Evolutionary conservation across 495 filamentous ascomycete genomes (phyloP).

Genomic region (Penicillium desertorum): DNA sequence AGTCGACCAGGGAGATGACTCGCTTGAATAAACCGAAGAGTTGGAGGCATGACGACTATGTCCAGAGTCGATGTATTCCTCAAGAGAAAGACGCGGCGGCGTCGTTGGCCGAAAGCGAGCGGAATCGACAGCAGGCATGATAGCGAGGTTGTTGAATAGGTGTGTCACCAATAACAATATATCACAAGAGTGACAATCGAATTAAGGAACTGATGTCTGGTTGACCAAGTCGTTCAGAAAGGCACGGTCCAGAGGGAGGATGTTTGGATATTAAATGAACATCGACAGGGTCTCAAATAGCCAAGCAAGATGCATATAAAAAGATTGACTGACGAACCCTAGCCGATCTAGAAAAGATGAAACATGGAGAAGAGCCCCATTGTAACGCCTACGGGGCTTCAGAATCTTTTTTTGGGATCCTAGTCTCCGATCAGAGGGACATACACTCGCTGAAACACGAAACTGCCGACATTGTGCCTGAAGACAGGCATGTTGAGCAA

Average conservation of each 20-base stretch:
- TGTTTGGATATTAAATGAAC: slow-evolving; percentile 47
- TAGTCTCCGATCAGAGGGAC: slow-evolving; percentile 28
- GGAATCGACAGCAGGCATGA: slow-evolving; percentile 49
- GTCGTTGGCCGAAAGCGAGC: slow-evolving; percentile 50
- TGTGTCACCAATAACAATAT: slow-evolving; percentile 2
- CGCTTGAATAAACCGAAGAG: slow-evolving; percentile 57
- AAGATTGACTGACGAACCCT: slow-evolving; percentile 29
- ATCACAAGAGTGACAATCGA: slow-evolving; percentile 15
- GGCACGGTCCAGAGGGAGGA: slow-evolving; percentile 29
- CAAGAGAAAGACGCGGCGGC: slow-evolving; percentile 40
- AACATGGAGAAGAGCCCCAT: slow-evolving; percentile 46
- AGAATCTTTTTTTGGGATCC: slow-evolving; percentile 35
- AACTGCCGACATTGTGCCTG: slow-evolving; percentile 34
- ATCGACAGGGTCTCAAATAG: slow-evolving; percentile 23
- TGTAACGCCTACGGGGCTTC: slow-evolving; percentile 34
- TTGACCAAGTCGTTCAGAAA: slow-evolving; percentile 13
- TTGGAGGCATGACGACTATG: slow-evolving; percentile 49
- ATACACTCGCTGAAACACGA: slow-evolving; percentile 35
- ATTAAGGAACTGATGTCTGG: slow-evolving; percentile 14
- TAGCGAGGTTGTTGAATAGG: slow-evolving; percentile 9
- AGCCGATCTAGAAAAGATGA: slow-evolving; percentile 39
- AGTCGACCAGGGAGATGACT: slow-evolving; percentile 77
- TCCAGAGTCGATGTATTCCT: slow-evolving; percentile 30
- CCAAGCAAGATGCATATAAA: slow-evolving; percentile 29
- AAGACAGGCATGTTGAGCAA: slow-evolving; percentile 25